phyloP scores from a whole-genome alignment of 345 rosid species.

The Eucalyptus tenuipes region DNA sequence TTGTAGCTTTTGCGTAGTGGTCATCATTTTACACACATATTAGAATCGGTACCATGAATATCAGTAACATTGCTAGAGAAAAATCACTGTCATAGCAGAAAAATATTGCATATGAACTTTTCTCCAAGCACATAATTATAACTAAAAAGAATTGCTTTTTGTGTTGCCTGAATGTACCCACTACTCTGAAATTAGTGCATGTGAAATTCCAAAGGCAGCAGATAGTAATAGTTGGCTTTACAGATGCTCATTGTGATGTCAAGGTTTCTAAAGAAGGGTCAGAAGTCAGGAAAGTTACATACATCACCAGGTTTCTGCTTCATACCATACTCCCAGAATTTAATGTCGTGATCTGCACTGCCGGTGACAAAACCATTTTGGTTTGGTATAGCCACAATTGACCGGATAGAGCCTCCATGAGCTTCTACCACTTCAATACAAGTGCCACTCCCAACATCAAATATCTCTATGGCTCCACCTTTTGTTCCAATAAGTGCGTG shows the following conservation, averaged over 20 bases:
- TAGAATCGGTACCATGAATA: background rate
- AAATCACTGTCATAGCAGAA: background rate
- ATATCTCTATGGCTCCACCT: conserved; percentile 65
- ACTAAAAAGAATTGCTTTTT: background rate
- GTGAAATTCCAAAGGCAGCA: background rate
- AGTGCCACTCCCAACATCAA: conserved; percentile 83
- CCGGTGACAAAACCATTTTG: conserved; percentile 83
- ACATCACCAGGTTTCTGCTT: conserved; percentile 65
- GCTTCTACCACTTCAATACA: conserved; percentile 63
- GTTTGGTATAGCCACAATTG: conserved; percentile 69
- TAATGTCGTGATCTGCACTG: conserved; percentile 90
- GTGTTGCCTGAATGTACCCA: background rate
- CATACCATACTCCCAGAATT: conserved; percentile 84
- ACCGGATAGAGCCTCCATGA: conserved; percentile 75
- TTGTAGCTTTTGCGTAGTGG: background rate
- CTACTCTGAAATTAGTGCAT: background rate
- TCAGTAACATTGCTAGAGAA: background rate
- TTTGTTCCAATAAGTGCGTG: conserved; percentile 94
- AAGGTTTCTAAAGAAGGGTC: background rate
- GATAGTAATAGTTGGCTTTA: background rate
- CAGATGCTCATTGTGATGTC: background rate
- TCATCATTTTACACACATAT: background rate
- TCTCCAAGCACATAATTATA: background rate
- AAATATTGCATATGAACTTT: background rate
- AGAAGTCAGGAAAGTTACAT: background rate